These are phyloP conservation scores for Collybia mongolica DNA, from an alignment of 768 basidiomycete species.

Conservation along the genomic window DNA sequence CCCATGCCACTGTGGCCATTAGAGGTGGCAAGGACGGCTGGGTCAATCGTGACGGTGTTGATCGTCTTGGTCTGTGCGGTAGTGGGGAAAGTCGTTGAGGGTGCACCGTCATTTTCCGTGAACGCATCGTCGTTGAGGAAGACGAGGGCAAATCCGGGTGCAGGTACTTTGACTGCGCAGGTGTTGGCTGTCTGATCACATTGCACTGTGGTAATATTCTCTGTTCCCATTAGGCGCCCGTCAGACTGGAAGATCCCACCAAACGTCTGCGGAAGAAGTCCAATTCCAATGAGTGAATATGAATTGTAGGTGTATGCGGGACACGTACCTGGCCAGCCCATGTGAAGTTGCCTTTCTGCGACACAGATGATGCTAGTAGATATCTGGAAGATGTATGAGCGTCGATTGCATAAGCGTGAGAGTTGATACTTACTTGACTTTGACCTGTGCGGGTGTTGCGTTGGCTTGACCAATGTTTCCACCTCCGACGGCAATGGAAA, in stretches of 20 bases:
- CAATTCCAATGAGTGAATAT: background rate
- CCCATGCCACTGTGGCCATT: no score
- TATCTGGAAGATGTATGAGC: constrained; percentile 39
- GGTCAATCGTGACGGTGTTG: constrained; percentile 54
- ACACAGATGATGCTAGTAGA: constrained; percentile 43
- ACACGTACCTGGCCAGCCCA: constrained; percentile 56
- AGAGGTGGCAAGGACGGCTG: no score
- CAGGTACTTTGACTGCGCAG: constrained; percentile 63
- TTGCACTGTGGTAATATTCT: constrained; percentile 48
- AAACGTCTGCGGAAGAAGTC: constrained; percentile 40
- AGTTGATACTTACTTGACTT: constrained; percentile 48
- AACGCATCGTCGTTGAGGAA: constrained; percentile 51
- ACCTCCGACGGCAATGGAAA: constrained; percentile 48
- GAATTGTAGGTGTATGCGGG: background rate
- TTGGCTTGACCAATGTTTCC: constrained; percentile 33
- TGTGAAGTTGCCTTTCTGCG: constrained; percentile 55
- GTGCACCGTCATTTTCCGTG: constrained; percentile 29
- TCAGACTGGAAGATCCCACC: constrained; percentile 62
- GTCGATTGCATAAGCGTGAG: constrained; percentile 11
- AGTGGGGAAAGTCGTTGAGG: constrained; percentile 47
- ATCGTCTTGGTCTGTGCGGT: constrained; percentile 46
- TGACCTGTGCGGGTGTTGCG: constrained; percentile 42
- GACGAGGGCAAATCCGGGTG: constrained; percentile 69
- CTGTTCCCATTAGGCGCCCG: constrained; percentile 54
- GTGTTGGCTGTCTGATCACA: constrained; percentile 52